These are phyloP conservation scores for Tuber aestivum DNA, from an alignment of 495 filamentous ascomycete genomes.

Conservation along the genomic window DNA sequence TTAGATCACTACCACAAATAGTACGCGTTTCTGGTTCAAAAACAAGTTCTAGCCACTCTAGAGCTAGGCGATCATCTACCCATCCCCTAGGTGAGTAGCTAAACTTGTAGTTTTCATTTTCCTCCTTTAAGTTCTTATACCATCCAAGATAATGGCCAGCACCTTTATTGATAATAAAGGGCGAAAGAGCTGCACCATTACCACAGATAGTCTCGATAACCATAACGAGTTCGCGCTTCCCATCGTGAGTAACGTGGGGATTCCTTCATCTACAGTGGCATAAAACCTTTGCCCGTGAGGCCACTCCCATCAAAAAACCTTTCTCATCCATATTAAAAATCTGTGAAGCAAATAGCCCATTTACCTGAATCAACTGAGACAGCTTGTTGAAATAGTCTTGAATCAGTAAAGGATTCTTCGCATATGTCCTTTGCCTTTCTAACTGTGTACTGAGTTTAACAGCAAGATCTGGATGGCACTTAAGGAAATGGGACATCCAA, in stretches of 20 bases:
- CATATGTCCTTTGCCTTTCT: conserved; percentile 10
- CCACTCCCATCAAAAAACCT: conserved; percentile 1
- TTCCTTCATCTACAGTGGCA: neutral
- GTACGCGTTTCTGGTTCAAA: neutral
- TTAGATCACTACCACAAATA: neutral
- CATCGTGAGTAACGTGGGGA: conserved; percentile 12
- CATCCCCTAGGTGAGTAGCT: conserved; percentile 1
- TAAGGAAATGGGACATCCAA: conserved; percentile 13
- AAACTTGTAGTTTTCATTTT: conserved; percentile 7
- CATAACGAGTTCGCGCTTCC: conserved; percentile 13
- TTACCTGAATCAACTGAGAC: neutral
- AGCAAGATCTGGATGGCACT: conserved; percentile 3
- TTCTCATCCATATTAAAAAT: conserved; percentile 18
- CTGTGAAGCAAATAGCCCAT: neutral
- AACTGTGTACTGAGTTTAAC: conserved; percentile 9
- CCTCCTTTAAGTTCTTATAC: conserved; percentile 1
- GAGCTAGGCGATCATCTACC: conserved; percentile 5
- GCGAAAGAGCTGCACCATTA: conserved; percentile 6
- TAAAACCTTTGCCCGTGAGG: conserved; percentile 7
- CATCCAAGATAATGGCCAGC: conserved; percentile 6
- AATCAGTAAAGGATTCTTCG: conserved; percentile 7
- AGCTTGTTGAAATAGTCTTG: conserved; percentile 5
- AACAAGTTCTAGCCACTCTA: conserved; percentile 16
- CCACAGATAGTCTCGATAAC: conserved; percentile 15
- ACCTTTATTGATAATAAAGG: conserved; percentile 14